Conservation (phyloP, 106 monocot species). For the Iris macrosiphon region DNA sequence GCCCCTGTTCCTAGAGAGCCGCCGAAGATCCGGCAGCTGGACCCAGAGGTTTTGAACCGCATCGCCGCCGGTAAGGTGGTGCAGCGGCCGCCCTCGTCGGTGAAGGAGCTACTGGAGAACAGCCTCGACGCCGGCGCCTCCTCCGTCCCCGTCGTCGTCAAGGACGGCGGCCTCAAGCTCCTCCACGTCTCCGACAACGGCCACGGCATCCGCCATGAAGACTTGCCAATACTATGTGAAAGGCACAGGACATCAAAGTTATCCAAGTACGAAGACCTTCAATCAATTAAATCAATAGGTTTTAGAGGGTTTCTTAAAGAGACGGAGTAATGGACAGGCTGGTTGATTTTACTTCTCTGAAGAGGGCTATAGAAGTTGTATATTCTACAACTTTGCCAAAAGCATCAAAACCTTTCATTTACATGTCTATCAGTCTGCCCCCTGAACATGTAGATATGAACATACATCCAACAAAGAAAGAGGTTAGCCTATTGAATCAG, state of each 20-base stretch:
- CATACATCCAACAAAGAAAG: conserved; percentile 96
- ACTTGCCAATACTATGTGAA: conserved; percentile 94
- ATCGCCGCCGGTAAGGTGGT: conserved; percentile 96
- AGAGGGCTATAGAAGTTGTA: conserved; percentile 97
- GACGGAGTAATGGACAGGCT: conserved; percentile 81
- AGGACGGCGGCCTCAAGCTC: conserved; percentile 93
- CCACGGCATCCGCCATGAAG: conserved; percentile 94
- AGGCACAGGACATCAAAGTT: conserved; percentile 97
- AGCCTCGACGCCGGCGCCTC: conserved; percentile 92
- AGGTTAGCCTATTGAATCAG: conserved; percentile 98
- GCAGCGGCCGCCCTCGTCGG: conserved; percentile 76
- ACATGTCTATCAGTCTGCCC: conserved; percentile 86
- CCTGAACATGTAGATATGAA: conserved; percentile 97
- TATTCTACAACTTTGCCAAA: conserved; percentile 89
- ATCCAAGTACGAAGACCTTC: conserved; percentile 78
- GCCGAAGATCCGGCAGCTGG: conserved; percentile 59
- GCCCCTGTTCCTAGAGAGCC: conserved; percentile 21
- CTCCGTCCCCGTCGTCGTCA: conserved; percentile 77
- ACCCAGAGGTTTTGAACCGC: conserved; percentile 79
- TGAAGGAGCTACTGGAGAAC: conserved; percentile 98
- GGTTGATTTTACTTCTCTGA: conserved; percentile 81
- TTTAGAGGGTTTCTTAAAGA: no score
- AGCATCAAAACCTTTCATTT: conserved; percentile 98
- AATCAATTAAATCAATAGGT: conserved; percentile 90
- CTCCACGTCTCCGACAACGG: conserved; percentile 97